These are phyloP conservation scores for Cutaneotrichosporon sp. DNA, from an alignment of 1,284 basidiomycete species.

Conservation along the genomic window DNA sequence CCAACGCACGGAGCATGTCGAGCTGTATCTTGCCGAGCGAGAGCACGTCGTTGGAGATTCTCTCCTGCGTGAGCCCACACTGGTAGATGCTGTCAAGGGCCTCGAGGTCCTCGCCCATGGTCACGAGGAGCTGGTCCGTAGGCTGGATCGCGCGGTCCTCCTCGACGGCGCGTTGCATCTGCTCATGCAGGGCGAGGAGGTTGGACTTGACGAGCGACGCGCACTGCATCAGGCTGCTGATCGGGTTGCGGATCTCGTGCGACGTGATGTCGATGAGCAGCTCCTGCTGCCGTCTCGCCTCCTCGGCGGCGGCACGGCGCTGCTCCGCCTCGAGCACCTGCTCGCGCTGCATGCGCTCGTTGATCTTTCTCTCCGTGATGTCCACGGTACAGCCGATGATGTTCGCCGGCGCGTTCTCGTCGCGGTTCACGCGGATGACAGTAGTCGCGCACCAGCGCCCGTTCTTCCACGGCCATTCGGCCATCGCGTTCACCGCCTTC, in stretches of 20 bases:
- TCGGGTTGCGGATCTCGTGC: conserved; percentile 46
- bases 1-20: conserved; percentile 17
- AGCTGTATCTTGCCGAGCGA: conserved; percentile 51
- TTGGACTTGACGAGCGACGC: conserved; percentile 50
- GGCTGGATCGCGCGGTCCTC: conserved; percentile 10
- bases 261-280: conserved; percentile 53
- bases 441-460: conserved; percentile 36
- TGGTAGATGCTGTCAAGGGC: conserved; percentile 30
- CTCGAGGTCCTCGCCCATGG: conserved; percentile 25
- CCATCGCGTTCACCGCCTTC: conserved; percentile 6
- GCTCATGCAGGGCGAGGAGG: conserved; percentile 39
- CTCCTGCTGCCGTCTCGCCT: conserved; percentile 50
- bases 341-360: conserved; percentile 44
- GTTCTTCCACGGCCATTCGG: conserved; percentile 40
- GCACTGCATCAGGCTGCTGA: conserved; percentile 33
- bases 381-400: conserved; percentile 47
- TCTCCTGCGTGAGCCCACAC: conserved; percentile 47
- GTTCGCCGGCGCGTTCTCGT: conserved; percentile 26
- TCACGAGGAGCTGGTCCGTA: conserved; percentile 20
- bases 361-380: conserved; percentile 47
- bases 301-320: conserved; percentile 48
- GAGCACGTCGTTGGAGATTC: conserved; percentile 52
- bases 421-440: conserved; percentile 44
- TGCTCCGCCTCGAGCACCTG: conserved; percentile 48
- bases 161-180: conserved; percentile 25